Evolutionary conservation across 139 green algal species (phyloP).

Genomic region (Pseudopediastrum boryanum): DNA sequence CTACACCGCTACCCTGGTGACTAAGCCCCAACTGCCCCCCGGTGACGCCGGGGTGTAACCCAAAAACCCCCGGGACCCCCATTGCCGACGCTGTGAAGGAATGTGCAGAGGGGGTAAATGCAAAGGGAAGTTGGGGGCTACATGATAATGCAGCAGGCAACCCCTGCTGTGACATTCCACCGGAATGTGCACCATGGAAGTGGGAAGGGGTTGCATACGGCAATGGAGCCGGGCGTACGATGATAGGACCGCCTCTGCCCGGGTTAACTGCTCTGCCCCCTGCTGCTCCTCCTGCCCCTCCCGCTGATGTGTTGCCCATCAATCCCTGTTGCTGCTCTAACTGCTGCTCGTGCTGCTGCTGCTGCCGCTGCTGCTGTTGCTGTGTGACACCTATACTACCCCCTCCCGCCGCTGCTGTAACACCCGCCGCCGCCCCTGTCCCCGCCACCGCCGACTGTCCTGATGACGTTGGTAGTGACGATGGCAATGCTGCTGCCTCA

Average conservation of each 20-base stretch:
- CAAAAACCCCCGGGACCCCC: no score
- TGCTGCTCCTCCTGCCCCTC: no score
- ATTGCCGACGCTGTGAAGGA: constrained; percentile 37
- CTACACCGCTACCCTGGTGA: no score
- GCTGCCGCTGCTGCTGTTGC: constrained; percentile 18
- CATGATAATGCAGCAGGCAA: constrained; percentile 31
- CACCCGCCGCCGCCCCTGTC: not conserved
- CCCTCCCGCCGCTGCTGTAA: not conserved
- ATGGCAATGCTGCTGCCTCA: not conserved
- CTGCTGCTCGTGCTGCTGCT: constrained; percentile 19
- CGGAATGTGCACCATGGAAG: no score
- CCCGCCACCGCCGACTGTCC: not conserved
- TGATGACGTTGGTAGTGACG: not conserved
- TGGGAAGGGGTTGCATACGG: not conserved
- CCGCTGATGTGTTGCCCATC: not conserved
- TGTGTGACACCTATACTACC: not conserved
- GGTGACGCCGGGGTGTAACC: no score
- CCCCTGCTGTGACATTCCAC: not conserved
- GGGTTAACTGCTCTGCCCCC: no score
- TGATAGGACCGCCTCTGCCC: no score
- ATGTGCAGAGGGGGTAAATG: constrained; percentile 73
- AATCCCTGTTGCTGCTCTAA: not conserved
- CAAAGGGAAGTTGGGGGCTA: constrained; percentile 81
- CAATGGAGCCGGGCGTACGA: no score
- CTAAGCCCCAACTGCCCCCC: no score